Evolutionary conservation across 345 rosid genomes (phyloP).

Genomic region (Xanthoceras sorbifolium): DNA sequence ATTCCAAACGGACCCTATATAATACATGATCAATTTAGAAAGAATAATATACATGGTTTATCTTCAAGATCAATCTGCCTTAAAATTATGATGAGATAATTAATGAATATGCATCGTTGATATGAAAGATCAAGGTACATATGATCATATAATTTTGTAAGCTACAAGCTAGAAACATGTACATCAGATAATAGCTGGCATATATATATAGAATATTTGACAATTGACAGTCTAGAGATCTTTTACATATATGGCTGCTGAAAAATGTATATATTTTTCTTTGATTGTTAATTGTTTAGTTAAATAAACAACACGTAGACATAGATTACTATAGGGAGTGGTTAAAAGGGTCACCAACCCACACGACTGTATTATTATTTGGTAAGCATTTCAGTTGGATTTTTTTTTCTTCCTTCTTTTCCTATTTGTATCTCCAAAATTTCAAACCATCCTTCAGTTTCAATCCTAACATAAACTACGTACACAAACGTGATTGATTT

Average conservation of each 20-base stretch:
- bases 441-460: conserved; percentile 34
- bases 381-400: conserved; percentile 33
- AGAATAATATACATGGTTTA: too few relatives aligned
- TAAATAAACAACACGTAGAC: conserved; percentile 6
- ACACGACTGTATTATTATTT: conserved; percentile 36
- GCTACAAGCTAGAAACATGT: background rate
- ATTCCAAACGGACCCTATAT: too few relatives aligned
- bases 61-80: too few relatives aligned
- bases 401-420: conserved; percentile 2
- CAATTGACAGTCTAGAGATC: conserved; percentile 4
- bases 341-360: conserved; percentile 73
- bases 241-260: background rate
- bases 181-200: background rate
- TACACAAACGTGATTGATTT: background rate
- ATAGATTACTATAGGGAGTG: conserved; percentile 35
- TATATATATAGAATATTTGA: conserved; percentile 18
- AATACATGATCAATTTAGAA: too few relatives aligned
- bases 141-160: background rate
- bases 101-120: background rate
- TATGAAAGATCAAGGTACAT: background rate
- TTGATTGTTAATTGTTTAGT: background rate
- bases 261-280: background rate
- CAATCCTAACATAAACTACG: conserved; percentile 54
- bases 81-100: too few relatives aligned
- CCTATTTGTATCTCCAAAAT: conserved; percentile 24